Base-by-base conservation (phyloP, 2,329 filamentous ascomycete species). In the Colletotrichum sp. region DNA sequence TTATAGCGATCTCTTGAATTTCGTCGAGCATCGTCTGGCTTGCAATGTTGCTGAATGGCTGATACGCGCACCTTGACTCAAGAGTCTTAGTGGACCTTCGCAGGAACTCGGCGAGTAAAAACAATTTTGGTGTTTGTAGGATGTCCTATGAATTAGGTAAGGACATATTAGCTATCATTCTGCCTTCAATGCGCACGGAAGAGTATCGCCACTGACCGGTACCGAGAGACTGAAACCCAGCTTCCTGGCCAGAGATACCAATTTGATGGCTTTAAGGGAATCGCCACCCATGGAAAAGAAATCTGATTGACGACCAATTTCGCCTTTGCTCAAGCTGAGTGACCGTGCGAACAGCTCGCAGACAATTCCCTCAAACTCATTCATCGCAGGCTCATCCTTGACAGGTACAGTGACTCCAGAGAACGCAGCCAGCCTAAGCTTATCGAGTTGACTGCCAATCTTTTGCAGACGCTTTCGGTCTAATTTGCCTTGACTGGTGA, bases 401-500 rank as follows among this genome's bases (percentile, higher is more conserved):
- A 18, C 30, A 7, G 9, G 0, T 24, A 18, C 4, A 0, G 32
- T 12, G 5, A 6, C 18, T 3, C 32, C 69, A 8, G 69, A 71
- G 9, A 66, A 66, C 5, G n/a, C 30, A n/a, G 30, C 24, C 30
- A 66, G 6, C 1, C 24, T 13, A 8, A 12, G 3, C 2, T 12
- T 32, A 30, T 44, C 12, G 18, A 59, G 18, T 13, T 57, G 30
- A 5, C 10, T 44, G 16, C 60, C 30, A 2, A 66, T 9, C 15
- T 30, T 16, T 21, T 60, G 62, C 12, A 66, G 24, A 66, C 21
- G n/a, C 32, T 44, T 66, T 16, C 69, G 60, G 12, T 71, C 62
- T 2, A 71, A 32, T n/a, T 71, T 71, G 8, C 69, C 62, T 30
- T 71, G 69, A 5, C 21, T 49, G 1, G 69, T 71, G 60, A 71